These are phyloP conservation scores for Aureobasidium lini DNA, from an alignment of 2,329 filamentous ascomycete species.

Conservation along the genomic window DNA sequence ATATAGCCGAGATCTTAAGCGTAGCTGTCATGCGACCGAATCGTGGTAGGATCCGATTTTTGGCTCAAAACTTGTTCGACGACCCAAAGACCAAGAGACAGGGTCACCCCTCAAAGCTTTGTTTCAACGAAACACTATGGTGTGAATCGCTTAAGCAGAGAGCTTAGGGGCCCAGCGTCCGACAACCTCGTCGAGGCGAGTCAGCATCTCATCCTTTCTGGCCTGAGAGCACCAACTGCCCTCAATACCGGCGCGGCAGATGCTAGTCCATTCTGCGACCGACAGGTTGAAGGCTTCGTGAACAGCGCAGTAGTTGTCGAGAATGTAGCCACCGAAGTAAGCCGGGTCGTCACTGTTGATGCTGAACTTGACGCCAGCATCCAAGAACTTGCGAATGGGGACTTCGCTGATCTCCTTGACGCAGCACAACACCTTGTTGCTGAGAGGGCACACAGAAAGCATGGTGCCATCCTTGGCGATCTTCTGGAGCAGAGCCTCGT, in stretches of 20 bases:
- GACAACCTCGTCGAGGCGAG: slow-evolving; percentile 5
- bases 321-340: slow-evolving; percentile 68
- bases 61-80: not conserved
- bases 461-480: slow-evolving; percentile 53
- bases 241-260: slow-evolving; percentile 54
- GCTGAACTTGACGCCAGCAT: slow-evolving; percentile 58
- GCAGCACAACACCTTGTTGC: slow-evolving; percentile 59
- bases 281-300: slow-evolving; percentile 61
- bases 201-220: slow-evolving; percentile 54
- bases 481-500: slow-evolving; percentile 50
- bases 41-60: not conserved
- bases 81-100: not conserved
- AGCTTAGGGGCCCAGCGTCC: not conserved
- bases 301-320: slow-evolving; percentile 68
- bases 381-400: slow-evolving; percentile 56
- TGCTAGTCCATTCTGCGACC: slow-evolving; percentile 58
- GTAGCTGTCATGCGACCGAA: not conserved
- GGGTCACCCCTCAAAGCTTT: not conserved
- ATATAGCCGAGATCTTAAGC: not conserved
- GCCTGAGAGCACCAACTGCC: slow-evolving; percentile 62
- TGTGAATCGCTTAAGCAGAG: not conserved
- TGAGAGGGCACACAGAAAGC: slow-evolving; percentile 65
- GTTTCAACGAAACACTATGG: not conserved
- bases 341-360: slow-evolving; percentile 70
- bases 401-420: slow-evolving; percentile 47